Evolutionary conservation across 108 stramenopile species (phyloP).

Genomic region (Fistulifera pelliculosa): DNA sequence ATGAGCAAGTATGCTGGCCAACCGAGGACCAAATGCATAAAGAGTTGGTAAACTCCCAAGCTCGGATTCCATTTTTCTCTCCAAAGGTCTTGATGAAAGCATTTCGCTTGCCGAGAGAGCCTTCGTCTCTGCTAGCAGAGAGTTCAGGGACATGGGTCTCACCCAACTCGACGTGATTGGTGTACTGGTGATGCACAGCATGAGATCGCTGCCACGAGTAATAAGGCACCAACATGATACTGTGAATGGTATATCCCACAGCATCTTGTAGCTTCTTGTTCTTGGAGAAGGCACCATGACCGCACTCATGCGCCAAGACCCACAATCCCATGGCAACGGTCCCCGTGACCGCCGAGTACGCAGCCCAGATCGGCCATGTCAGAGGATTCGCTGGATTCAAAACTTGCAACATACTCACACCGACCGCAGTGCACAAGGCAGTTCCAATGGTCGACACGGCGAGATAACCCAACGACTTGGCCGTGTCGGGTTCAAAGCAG

Average conservation of each 20-base stretch:
- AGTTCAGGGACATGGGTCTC: constrained; percentile 87
- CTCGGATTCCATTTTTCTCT: constrained; percentile 40
- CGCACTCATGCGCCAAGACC: constrained; percentile 98
- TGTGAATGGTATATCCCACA: constrained; percentile 87
- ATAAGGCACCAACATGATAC: constrained; percentile 93
- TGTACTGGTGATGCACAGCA: constrained; percentile 95
- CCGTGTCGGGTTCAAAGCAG: constrained; percentile 85
- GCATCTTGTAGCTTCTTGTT: constrained; percentile 81
- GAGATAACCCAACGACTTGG: constrained; percentile 57
- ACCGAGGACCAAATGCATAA: constrained; percentile 70
- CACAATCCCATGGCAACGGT: constrained; percentile 94
- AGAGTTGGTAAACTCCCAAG: constrained; percentile 56
- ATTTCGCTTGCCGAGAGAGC: constrained; percentile 30
- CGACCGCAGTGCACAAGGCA: constrained; percentile 62
- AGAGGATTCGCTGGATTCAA: constrained; percentile 51
- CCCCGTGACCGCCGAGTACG: constrained; percentile 68
- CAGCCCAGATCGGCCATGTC: constrained; percentile 64
- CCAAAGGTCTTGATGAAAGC: constrained; percentile 44
- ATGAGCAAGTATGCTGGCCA: constrained; percentile 83
- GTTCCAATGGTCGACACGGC: constrained; percentile 68
- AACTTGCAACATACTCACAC: constrained; percentile 36
- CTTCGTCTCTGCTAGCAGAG: constrained; percentile 17
- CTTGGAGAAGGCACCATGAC: constrained; percentile 93
- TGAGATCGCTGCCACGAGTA: constrained; percentile 91
- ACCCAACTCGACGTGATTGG: constrained; percentile 90